Percentiles rank a stretch among this genome's conserved stretches.
Evolutionary conservation across 2,329 filamentous ascomycete species (phyloP).

Genomic region (Arthrobotrys entomopaga): DNA sequence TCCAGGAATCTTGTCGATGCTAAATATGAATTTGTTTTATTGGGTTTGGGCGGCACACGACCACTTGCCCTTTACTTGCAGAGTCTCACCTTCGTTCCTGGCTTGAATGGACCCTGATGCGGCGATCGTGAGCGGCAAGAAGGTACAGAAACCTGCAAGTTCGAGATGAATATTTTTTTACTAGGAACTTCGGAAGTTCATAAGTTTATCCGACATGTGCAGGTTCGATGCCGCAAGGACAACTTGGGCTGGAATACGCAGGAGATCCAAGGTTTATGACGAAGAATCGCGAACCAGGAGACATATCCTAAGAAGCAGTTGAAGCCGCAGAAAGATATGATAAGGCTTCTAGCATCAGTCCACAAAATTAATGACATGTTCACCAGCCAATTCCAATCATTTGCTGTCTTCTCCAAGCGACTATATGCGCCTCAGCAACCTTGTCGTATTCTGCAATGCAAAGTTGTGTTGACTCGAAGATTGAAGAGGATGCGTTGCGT

Average conservation of each 20-base stretch:
- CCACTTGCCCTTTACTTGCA: slow-evolving; percentile 38
- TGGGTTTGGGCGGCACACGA: slow-evolving; percentile 2
- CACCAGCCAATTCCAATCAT: too few species aligned
- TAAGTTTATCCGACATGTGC: slow-evolving; percentile 38
- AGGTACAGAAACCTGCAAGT: slow-evolving; percentile 24
- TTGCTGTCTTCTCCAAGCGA: too few species aligned
- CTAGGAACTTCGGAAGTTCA: slow-evolving; percentile 6
- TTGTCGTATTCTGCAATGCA: too few species aligned
- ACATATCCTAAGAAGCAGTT: too few species aligned
- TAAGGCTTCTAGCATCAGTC: too few species aligned
- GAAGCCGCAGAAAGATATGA: too few species aligned
- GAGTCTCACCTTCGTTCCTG: slow-evolving; percentile 23
- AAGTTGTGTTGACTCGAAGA: too few species aligned
- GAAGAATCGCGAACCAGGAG: slow-evolving; percentile 23
- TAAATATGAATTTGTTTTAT: slow-evolving; percentile 9
- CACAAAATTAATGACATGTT: too few species aligned
- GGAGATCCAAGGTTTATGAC: slow-evolving; percentile 32
- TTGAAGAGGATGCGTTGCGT: background rate
- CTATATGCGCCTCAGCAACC: too few species aligned
- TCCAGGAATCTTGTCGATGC: background rate
- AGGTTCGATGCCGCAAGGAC: background rate
- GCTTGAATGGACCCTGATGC: slow-evolving; percentile 42
- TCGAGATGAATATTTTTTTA: background rate
- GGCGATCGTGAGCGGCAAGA: slow-evolving; percentile 44
- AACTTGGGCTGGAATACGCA: slow-evolving; percentile 4